A percentile compares a stretch with the other conserved stretches of the same genome.
Conservation (phyloP, 208 protist species). For the Cochliopodium minus region DNA sequence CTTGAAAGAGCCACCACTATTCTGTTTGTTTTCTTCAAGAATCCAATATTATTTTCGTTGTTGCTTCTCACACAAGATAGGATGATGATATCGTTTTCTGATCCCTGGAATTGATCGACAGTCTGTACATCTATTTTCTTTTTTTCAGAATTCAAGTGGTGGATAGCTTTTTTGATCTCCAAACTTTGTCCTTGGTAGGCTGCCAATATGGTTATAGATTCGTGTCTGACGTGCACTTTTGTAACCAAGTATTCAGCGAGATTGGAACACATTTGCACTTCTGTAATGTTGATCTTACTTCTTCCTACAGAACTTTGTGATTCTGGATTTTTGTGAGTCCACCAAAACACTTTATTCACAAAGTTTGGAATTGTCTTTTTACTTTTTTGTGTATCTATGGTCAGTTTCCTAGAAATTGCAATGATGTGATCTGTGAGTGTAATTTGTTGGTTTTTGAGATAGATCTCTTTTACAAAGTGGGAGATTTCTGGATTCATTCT, state of each 20-base stretch:
- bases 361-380: not conserved
- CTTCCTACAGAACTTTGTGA: not conserved
- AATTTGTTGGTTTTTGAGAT: not conserved
- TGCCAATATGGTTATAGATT: constrained; percentile 65
- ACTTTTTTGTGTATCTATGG: not conserved
- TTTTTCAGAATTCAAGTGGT: not conserved
- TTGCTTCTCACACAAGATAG: constrained; percentile 72
- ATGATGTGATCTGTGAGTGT: constrained; percentile 15
- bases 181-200: constrained; percentile 72
- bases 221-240: not conserved
- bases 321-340: not conserved
- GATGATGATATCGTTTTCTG: constrained; percentile 77
- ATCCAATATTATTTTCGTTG: constrained; percentile 57
- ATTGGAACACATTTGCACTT: constrained; percentile 13
- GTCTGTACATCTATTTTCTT: constrained; percentile 42
- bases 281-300: constrained; percentile 22
- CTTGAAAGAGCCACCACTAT: constrained; percentile 76
- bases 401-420: constrained; percentile 16
- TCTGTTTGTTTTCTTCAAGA: constrained; percentile 67
- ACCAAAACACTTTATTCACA: not conserved
- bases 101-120: constrained; percentile 81
- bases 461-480: constrained; percentile 14
- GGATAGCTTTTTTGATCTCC: constrained; percentile 1
- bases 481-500: constrained; percentile 38
- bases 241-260: not conserved